These are phyloP conservation scores for Stephania japonica DNA, from an alignment of 164 flowering plant genomes.

Conservation along the genomic window DNA sequence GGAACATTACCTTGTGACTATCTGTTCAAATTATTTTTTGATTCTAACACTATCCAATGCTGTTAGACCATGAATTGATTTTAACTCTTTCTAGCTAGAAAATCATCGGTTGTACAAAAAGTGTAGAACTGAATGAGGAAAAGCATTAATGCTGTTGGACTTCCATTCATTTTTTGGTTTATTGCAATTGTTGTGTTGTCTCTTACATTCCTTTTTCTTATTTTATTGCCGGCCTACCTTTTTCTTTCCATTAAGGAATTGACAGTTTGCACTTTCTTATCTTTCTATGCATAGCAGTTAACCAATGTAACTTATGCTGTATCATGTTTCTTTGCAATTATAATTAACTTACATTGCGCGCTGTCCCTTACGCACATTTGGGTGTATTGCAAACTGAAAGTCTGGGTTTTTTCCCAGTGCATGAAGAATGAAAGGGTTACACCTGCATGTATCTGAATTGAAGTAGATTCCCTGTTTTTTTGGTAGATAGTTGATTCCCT, in stretches of 20 bases:
- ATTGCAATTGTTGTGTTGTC: not conserved
- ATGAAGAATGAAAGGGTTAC: not conserved
- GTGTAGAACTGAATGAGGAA: not conserved
- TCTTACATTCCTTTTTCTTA: not conserved
- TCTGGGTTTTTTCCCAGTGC: not conserved
- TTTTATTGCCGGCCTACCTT: not conserved
- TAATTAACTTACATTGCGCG: not conserved
- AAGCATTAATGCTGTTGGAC: not conserved
- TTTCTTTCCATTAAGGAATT: not conserved
- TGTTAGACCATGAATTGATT: not conserved
- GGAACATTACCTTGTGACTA: not conserved
- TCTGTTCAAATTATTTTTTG: too few species aligned
- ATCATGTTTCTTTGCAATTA: not conserved
- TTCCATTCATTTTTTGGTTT: not conserved
- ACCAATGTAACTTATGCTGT: not conserved
- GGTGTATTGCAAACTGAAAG: not conserved
- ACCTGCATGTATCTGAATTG: not conserved
- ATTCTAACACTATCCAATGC: too few species aligned
- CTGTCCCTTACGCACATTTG: not conserved
- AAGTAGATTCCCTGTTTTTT: too few species aligned
- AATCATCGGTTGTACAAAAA: not conserved
- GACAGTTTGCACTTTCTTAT: not conserved
- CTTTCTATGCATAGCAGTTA: not conserved
- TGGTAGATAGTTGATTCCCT: too few species aligned
- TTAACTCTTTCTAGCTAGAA: not conserved